Base-by-base conservation (phyloP, 2,329 filamentous ascomycete genomes). In the Ceratocystis lukuohia region DNA sequence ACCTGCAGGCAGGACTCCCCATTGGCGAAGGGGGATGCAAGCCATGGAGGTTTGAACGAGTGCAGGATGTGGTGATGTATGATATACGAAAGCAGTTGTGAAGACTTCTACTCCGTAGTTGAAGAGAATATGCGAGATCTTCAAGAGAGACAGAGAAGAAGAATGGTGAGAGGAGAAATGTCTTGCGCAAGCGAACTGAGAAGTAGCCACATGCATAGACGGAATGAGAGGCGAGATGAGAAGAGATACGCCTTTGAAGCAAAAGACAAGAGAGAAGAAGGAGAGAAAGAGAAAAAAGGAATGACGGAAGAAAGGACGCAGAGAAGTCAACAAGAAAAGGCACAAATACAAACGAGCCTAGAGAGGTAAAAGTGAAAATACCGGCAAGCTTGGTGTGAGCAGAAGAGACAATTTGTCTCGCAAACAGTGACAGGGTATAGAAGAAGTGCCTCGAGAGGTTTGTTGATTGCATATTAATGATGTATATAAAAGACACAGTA, bases 1-100 rank as follows among this genome's bases (percentile, higher is more conserved):
- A 22, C 74, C 73, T 15, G 61, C 28, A 8, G 53, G 25, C 28
- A 59, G 33, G 17, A 59, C 25, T 17, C 53, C 53, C 53, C 53
- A 59, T 17, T 59, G 53, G 15, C 53, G 53, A 5, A 59, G 53
- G n/a, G 53, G 53, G 12, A 59, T 17, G 17, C 53, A 59, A 17
- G 53, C 53, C 53, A 59, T 59, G 28, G 15, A 59, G 28, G 33
- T 1, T n/a, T n/a, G 17, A 48, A 10, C 44, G 22, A 62, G 33
- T 46, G 12, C 8, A 25, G 53, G 15, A 37, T n/a, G 12, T 30
- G 28, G 53, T 59, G 28, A 20, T n/a, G 28, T 33, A 12, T 59
- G 28, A 33, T 59, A 59, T 59, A 59, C 33, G 6, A 59, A 33
- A 7, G 7, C 12, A 33, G 22, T 8, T 5, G 28, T 17, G 17